Base-by-base conservation (phyloP, 257 asterid genomes). In the Craterostigma plantagineum region DNA sequence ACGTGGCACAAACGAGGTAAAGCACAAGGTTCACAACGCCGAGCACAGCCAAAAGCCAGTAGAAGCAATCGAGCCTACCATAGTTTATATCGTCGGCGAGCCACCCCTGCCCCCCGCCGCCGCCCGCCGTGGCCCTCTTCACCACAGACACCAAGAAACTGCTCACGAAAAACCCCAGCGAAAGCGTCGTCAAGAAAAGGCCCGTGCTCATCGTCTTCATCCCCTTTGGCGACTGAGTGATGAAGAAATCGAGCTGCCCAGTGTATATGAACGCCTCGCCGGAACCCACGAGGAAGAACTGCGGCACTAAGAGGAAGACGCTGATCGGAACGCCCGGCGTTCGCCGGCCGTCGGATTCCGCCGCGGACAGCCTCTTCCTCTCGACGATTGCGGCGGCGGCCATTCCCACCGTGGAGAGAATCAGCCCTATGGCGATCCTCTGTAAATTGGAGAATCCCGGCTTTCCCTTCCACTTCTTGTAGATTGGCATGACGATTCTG, bases 121-220 rank as follows among this genome's bases (percentile, higher is more conserved):
- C 51, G 0, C 60, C 46, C 0, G 85, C 78, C 27, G 85, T 81
- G 33, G 64, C 81, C 65, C 70, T 73, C 62, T 71, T 73, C 5
- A 86, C 63, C 0, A 81, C 66, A 0, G 81, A 69, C 2, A 86
- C 97, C 23, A 86, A 45, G 50, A 86, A 68, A 51, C 93, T 81
- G 42, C 93, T 81, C 6, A 81, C 59, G 40, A 87, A 78, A 59
- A 81, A 87, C 0, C 97, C 97, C 0, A 81, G 79, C 0, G 97
- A 72, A 5, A 81, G 73, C 0, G 97, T 87, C 0, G 93, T 71
- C 53, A 87, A 49, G 71, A 87, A 87, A 15, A 87, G 85, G 7
- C 95, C 97, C 0, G 97, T 87, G 75, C 97, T 87, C 90, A 76
- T 76, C 0, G 97, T 71, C 53, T 81, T 87, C 97, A 87, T 87